phyloP scores from a whole-genome alignment of 2,329 filamentous ascomycete species.

The Venturia pyrina region DNA sequence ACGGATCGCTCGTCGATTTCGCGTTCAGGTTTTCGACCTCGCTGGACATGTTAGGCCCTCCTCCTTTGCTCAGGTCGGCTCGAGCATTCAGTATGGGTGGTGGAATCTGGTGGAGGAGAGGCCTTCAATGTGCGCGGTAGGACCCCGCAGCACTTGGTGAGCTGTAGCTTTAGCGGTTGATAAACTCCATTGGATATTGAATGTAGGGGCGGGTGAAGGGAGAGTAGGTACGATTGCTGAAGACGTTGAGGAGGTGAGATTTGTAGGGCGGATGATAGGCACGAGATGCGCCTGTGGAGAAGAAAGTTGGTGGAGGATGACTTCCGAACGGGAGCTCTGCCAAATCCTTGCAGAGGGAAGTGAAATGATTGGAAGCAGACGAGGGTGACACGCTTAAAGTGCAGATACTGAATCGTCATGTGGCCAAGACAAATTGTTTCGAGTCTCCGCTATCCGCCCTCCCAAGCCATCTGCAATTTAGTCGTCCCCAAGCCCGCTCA shows the following conservation, averaged over 20 bases:
- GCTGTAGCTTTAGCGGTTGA: constrained; percentile 30
- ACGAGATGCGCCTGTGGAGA: not conserved
- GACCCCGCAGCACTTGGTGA: constrained; percentile 8
- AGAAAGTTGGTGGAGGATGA: not conserved
- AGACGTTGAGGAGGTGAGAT: not conserved
- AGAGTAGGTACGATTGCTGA: not conserved
- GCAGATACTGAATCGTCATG: not conserved
- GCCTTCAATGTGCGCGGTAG: constrained; percentile 8
- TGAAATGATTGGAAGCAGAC: not conserved
- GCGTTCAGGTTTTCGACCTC: constrained; percentile 18
- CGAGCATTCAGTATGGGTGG: constrained; percentile 5
- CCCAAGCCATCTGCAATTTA: not conserved
- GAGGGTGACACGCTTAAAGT: not conserved
- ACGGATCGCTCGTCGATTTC: constrained; percentile 20
- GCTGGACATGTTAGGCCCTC: constrained; percentile 23
- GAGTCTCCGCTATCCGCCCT: not conserved
- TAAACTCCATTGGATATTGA: constrained; percentile 28
- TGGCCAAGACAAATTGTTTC: not conserved
- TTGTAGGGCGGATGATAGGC: not conserved
- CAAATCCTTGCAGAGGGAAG: not conserved
- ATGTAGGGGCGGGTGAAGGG: not conserved
- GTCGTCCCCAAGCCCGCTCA: not conserved
- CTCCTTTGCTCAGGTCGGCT: not conserved
- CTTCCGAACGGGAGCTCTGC: not conserved
- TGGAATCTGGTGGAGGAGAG: constrained; percentile 4